Conservation (phyloP, 306 rosid species). For the Acacia confusa region DNA sequence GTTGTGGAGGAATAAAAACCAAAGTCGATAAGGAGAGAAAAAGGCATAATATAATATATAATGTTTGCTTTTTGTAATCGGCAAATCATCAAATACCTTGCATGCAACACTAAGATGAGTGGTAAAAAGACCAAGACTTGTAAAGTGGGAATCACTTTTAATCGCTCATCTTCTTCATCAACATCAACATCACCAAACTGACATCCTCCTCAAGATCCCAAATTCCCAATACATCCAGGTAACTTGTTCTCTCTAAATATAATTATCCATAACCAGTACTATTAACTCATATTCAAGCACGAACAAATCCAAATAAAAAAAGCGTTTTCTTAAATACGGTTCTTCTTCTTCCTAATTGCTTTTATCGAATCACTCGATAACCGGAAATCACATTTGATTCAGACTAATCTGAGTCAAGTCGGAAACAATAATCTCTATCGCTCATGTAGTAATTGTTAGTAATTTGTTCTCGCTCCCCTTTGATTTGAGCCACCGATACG, state of each 20-base stretch:
- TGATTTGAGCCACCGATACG: background rate
- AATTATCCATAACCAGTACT: background rate
- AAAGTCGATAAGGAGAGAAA: background rate
- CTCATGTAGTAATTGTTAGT: background rate
- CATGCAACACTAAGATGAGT: conserved; percentile 25
- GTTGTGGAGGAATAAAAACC: background rate
- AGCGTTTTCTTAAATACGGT: too few species aligned
- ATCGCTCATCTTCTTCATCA: too few species aligned
- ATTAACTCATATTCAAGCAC: background rate
- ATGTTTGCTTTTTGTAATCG: background rate
- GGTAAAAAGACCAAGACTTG: background rate
- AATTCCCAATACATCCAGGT: conserved; percentile 37
- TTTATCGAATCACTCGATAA: background rate
- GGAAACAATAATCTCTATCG: background rate
- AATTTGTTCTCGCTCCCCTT: background rate
- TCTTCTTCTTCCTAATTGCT: background rate
- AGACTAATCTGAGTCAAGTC: background rate
- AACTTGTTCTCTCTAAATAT: conserved; percentile 38
- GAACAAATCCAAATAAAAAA: background rate
- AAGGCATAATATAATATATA: background rate
- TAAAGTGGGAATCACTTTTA: background rate
- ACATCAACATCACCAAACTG: conserved; percentile 5
- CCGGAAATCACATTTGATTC: background rate
- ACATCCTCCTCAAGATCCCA: conserved; percentile 42
- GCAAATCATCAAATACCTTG: conserved; percentile 32